A percentile compares a stretch with the other conserved stretches of the same genome.
phyloP scores from a whole-genome alignment of 2,329 filamentous ascomycete genomes.

The Aspergillus versicolor region DNA sequence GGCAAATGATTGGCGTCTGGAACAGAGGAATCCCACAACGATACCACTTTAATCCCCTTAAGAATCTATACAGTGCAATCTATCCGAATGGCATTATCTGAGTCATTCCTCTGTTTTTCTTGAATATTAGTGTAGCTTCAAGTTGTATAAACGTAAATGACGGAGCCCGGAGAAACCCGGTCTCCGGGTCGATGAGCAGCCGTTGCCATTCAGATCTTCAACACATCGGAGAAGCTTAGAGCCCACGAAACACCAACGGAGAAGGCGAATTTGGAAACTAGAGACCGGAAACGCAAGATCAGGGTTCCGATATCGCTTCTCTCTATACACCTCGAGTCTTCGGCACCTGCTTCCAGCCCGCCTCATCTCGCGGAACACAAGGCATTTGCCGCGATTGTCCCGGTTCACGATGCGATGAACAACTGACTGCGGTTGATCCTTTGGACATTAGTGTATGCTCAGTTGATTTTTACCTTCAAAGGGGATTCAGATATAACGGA shows the following conservation, averaged over 20 bases:
- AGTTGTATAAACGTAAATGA: background rate
- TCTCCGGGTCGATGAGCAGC: conserved; percentile 11
- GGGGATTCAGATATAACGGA: background rate
- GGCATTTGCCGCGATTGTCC: conserved; percentile 8
- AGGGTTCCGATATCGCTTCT: background rate
- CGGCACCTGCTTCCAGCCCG: background rate
- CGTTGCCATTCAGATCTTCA: conserved; percentile 1
- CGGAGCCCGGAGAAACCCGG: conserved; percentile 17
- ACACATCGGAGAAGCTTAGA: background rate
- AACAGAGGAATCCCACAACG: conserved; percentile 2
- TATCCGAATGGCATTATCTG: background rate
- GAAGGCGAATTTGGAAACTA: background rate
- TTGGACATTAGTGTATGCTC: conserved; percentile 1
- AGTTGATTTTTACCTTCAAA: background rate
- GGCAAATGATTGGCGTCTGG: conserved; percentile 9
- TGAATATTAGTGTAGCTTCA: background rate
- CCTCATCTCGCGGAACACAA: background rate
- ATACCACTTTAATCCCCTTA: conserved; percentile 16
- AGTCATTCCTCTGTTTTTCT: background rate
- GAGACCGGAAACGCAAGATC: background rate
- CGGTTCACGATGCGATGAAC: conserved; percentile 20
- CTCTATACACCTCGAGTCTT: background rate
- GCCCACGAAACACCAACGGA: background rate
- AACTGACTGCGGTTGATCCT: conserved; percentile 14
- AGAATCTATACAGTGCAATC: background rate